phyloP scores from a whole-genome alignment of 2,329 filamentous ascomycete genomes.

The Coniochaeta sp. region DNA sequence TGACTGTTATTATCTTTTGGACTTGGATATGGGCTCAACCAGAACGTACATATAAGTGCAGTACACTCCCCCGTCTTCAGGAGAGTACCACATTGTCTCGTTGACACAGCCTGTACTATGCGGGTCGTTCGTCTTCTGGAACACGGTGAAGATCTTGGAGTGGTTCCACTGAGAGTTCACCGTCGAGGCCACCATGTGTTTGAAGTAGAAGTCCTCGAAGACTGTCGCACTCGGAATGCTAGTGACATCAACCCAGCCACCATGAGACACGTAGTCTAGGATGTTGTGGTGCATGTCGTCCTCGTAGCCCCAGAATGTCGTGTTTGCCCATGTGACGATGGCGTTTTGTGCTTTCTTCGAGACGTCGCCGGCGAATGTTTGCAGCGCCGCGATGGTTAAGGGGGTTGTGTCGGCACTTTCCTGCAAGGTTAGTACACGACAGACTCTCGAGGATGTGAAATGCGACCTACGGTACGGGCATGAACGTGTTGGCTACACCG shows the following conservation, averaged over 20 bases:
- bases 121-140: constrained; percentile 1
- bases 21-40: too few species aligned
- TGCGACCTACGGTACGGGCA: not conserved
- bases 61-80: not conserved
- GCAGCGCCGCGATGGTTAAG: not conserved
- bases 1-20: not conserved
- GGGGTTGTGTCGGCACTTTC: not conserved
- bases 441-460: not conserved
- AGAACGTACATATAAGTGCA: not conserved
- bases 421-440: not conserved
- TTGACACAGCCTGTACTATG: not conserved
- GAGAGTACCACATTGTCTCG: not conserved
- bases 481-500: not conserved
- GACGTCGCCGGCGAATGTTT: not conserved
- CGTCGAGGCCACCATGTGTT: not conserved
- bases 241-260: not conserved
- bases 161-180: constrained; percentile 2
- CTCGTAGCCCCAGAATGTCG: constrained; percentile 1
- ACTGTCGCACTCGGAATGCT: not conserved
- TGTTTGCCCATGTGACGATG: not conserved
- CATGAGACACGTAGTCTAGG: not conserved
- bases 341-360: constrained; percentile 2
- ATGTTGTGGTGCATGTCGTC: not conserved
- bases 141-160: constrained; percentile 1
- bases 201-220: constrained; percentile 1